These are phyloP conservation scores for Podila epicladia DNA, from an alignment of 192 early-diverging fungal species.

Conservation along the genomic window DNA sequence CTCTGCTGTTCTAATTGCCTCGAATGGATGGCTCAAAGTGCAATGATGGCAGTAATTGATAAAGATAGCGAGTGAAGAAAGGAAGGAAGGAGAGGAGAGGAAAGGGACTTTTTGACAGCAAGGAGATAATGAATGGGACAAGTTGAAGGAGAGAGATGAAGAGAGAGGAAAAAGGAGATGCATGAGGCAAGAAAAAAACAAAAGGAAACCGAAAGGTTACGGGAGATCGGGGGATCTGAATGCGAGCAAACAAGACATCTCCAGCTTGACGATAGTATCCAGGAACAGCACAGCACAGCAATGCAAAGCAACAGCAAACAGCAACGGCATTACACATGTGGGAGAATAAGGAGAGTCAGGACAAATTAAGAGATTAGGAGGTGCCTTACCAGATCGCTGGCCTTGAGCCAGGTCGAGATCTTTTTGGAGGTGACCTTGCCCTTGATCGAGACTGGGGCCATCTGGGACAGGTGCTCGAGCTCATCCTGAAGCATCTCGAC, in stretches of 20 bases:
- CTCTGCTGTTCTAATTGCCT: too few species aligned
- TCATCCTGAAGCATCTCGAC: constrained; percentile 26
- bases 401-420: constrained; percentile 38
- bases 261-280: not conserved
- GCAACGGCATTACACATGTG: too few species aligned
- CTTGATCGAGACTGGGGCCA: constrained; percentile 17
- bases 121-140: constrained; percentile 4
- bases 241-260: not conserved
- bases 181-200: not conserved
- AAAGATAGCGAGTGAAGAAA: not conserved
- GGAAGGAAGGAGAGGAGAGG: not conserved
- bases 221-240: not conserved
- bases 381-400: not conserved
- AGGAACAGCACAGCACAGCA: too few species aligned
- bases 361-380: too few species aligned
- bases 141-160: not conserved
- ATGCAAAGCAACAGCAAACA: too few species aligned
- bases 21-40: too few species aligned
- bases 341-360: too few species aligned
- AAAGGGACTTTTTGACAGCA: constrained; percentile 8
- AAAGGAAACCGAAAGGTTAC: not conserved
- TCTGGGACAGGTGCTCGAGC: constrained; percentile 12
- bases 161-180: not conserved
- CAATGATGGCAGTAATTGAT: too few species aligned
- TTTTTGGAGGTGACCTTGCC: constrained; percentile 47